Percentiles rank a stretch among this genome's conserved stretches.
Conservation (phyloP, 495 filamentous ascomycete species). For the Penicillium cinerascens region DNA sequence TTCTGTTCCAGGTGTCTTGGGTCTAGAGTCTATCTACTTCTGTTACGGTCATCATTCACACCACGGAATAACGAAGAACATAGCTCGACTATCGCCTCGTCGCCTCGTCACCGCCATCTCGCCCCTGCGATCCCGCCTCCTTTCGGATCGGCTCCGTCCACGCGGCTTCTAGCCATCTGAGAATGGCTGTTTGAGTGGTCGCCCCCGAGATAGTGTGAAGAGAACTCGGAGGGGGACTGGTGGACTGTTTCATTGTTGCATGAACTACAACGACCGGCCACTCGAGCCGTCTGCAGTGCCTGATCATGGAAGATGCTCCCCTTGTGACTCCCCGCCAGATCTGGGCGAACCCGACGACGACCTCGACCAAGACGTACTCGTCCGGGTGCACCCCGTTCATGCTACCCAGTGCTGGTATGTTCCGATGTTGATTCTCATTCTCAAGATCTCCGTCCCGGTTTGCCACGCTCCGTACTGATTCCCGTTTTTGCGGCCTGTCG, state of each 20-base stretch:
- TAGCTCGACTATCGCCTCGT: too few species aligned
- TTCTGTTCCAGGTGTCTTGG: neutral
- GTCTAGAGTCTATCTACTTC: neutral
- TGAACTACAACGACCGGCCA: conserved; percentile 23
- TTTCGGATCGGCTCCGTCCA: conserved; percentile 7
- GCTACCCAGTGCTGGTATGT: conserved; percentile 53
- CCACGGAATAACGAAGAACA: too few species aligned
- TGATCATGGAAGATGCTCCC: conserved; percentile 39
- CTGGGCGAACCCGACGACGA: conserved; percentile 49
- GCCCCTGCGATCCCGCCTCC: conserved; percentile 2
- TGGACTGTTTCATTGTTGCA: conserved; percentile 15
- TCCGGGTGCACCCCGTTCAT: conserved; percentile 59
- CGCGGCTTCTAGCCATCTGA: conserved; percentile 7
- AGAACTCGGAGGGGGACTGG: conserved; percentile 4
- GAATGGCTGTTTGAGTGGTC: conserved; percentile 22
- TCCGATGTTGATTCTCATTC: neutral
- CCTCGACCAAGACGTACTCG: conserved; percentile 32
- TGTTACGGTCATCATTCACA: too few species aligned
- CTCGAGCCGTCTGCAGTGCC: conserved; percentile 18
- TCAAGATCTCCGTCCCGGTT: neutral
- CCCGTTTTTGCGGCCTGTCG: neutral
- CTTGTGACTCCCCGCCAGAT: conserved; percentile 48
- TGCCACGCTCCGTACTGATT: neutral
- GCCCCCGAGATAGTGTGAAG: neutral
- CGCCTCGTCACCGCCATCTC: neutral